Conservation (phyloP, 1,139 yeast species). For the Candida gigantensis region DNA sequence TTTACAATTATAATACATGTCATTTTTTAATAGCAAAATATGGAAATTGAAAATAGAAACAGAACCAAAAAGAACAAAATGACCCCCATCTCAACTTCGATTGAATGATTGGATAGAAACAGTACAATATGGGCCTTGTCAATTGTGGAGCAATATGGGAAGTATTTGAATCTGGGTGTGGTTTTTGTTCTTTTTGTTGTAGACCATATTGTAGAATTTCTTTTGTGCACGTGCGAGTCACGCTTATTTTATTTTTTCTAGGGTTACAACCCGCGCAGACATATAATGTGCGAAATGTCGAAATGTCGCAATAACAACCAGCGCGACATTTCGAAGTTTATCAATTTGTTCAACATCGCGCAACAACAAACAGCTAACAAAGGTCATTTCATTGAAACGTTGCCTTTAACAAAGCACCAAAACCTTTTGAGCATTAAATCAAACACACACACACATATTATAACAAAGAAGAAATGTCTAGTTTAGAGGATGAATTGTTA, state of each 20-base stretch:
- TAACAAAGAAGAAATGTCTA: conserved; percentile 39
- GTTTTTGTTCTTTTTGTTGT: neutral
- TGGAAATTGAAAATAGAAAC: neutral
- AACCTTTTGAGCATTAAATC: neutral
- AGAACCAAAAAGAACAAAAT: neutral
- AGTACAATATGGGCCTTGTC: no score
- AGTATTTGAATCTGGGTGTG: no score
- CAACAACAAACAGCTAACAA: no score
- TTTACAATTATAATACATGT: conserved; percentile 5
- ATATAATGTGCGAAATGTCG: neutral
- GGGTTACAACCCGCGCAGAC: conserved; percentile 9
- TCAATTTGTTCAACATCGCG: no score
- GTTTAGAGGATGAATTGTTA: conserved; percentile 84
- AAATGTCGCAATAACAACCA: conserved; percentile 1
- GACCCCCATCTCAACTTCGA: no score
- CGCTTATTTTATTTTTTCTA: conserved; percentile 4
- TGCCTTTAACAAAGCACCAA: no score
- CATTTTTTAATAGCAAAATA: conserved; percentile 8
- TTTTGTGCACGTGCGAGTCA: conserved; percentile 1
- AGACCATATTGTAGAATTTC: neutral
- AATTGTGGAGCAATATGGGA: no score
- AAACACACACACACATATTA: neutral
- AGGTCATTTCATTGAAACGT: no score
- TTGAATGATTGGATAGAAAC: no score
- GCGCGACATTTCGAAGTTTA: no score